Evolutionary conservation across 1,284 basidiomycete species (phyloP), one percentile per base, ranked within the genome.

Genomic region (Cutaneotrichosporon mucoides): DNA sequence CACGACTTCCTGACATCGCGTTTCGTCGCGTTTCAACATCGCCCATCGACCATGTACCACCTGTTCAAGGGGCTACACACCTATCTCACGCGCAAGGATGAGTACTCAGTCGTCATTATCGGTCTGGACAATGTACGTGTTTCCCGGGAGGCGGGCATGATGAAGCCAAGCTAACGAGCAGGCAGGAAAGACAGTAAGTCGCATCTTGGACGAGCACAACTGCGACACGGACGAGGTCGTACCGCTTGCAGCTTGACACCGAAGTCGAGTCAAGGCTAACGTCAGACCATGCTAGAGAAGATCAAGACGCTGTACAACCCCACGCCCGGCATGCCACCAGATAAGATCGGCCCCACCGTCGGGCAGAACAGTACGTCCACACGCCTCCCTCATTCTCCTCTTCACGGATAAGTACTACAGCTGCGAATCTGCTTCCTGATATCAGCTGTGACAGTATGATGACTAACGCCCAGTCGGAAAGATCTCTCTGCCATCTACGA

Each of bases 41-140:
- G 8, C 37, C 33, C n/a, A 41, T 8, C 40, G 24, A 57, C 38
- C 56, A 79, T 94, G 92, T 95, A 93, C 78, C 90, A 94, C 78
- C 84, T 95, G 46, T 82, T 95, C 69, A 91, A 88, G 69, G 92
- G 92, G 38, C 81, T 95, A 11, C 88, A 94, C 77, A 86, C 90
- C 73, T 87, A 93, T 79, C 78, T 95, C 37, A 95, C 90, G 15
- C 86, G 89, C 66, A 95, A 95, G 78, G 92, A 95, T 66, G 90
- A 95, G 70, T 95, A 93, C 76, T 92, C 89, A 10, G 86, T 96
- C 36, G 89, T 95, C 58, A 95, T 96, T 70, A 86, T 96, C 56
- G 92, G 92, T 13, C 68, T 81, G 15, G 80, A 81, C 67, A 81
- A 80, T 69, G 77, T 77, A 60, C 59, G 75, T 62, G 7, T 12